Evolutionary conservation across 148 eudicot genomes (phyloP).

Genomic region (Vaccinium myrtillus): DNA sequence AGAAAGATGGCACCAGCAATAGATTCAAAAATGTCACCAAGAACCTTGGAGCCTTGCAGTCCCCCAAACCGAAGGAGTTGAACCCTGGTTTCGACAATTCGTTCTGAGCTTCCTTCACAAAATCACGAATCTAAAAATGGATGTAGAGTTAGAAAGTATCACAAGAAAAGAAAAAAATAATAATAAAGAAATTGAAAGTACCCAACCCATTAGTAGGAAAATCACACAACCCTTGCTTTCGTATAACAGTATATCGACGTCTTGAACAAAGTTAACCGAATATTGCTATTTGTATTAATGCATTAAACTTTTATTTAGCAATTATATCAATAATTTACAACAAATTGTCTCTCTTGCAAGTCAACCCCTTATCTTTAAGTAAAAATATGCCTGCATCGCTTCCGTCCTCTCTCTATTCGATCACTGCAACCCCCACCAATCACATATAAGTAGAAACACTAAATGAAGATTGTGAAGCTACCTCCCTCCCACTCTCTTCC

Average conservation of each 20-base stretch:
- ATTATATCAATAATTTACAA: background rate
- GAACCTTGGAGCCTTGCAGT: constrained; percentile 99
- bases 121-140: constrained; percentile 70
- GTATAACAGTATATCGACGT: background rate
- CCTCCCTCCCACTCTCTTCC: background rate
- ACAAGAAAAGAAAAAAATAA: background rate
- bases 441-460: background rate
- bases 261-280: background rate
- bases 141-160: background rate
- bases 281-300: background rate
- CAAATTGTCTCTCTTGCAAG: background rate
- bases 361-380: background rate
- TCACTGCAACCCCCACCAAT: background rate
- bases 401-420: background rate
- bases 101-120: constrained; percentile 81
- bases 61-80: constrained; percentile 94
- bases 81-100: constrained; percentile 72
- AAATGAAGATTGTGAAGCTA: background rate
- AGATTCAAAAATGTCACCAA: constrained; percentile 95
- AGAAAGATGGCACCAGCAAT: constrained; percentile 96
- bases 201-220: background rate
- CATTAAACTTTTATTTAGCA: background rate
- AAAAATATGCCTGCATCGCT: background rate
- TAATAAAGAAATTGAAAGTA: background rate
- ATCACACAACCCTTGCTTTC: background rate